Percentiles rank a stretch among this genome's conserved stretches.
phyloP scores from a whole-genome alignment of 805 yeast species.

The Candida nitratophila region DNA sequence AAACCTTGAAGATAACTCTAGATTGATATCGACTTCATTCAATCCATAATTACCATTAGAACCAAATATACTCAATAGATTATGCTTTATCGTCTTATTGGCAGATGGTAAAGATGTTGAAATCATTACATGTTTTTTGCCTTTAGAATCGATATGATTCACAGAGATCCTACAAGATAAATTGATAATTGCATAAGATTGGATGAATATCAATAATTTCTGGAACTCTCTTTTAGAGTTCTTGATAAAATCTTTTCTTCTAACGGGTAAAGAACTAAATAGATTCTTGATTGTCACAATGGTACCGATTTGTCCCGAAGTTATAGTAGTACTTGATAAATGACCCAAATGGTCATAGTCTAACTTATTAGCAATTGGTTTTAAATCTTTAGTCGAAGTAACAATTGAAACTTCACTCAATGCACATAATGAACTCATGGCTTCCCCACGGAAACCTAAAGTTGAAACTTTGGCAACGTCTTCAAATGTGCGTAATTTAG shows the following conservation, averaged over 20 bases:
- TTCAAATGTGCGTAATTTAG: slow-evolving; percentile 52
- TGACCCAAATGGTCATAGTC: slow-evolving; percentile 51
- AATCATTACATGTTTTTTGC: slow-evolving; percentile 47
- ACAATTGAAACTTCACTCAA: slow-evolving; percentile 39
- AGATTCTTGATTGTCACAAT: slow-evolving; percentile 48
- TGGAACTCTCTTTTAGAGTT: slow-evolving; percentile 66
- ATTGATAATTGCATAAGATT: slow-evolving; percentile 58
- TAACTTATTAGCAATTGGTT: slow-evolving; percentile 54
- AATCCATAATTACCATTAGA: slow-evolving; percentile 55
- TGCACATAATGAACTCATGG: slow-evolving; percentile 63
- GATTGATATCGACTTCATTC: slow-evolving; percentile 35
- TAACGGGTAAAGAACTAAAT: slow-evolving; percentile 71
- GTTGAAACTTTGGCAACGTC: slow-evolving; percentile 46
- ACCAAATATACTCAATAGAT: slow-evolving; percentile 66
- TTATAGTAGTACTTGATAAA: slow-evolving; percentile 27
- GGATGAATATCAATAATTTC: slow-evolving; percentile 57
- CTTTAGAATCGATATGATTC: slow-evolving; percentile 39
- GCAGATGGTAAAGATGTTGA: slow-evolving; percentile 34
- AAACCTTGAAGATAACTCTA: slow-evolving; percentile 28
- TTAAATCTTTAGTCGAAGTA: slow-evolving; percentile 40
- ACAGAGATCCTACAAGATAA: slow-evolving; percentile 54
- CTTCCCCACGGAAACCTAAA: slow-evolving; percentile 78
- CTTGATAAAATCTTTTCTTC: slow-evolving; percentile 65
- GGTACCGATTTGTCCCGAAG: slow-evolving; percentile 66
- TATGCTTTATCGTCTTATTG: slow-evolving; percentile 38